A percentile compares a stretch with the other conserved stretches of the same genome.
These are phyloP conservation scores for Colletotrichum plurivorum DNA, from an alignment of 2,329 filamentous ascomycete species.

Conservation along the genomic window DNA sequence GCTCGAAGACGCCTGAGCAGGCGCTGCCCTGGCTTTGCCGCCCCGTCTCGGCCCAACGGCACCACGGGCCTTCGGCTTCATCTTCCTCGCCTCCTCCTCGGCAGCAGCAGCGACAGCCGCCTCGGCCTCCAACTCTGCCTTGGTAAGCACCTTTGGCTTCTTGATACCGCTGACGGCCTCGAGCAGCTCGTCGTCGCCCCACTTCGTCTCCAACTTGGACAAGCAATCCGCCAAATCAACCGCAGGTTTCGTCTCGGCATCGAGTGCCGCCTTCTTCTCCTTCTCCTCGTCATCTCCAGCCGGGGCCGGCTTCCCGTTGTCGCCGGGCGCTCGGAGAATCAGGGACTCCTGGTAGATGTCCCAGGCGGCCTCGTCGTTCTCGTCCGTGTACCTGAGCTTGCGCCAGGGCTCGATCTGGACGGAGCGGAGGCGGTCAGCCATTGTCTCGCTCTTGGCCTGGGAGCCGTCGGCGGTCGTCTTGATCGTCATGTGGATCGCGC, in stretches of 20 bases:
- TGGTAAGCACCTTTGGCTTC: conserved; percentile 47
- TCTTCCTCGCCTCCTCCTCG: conserved; percentile 47
- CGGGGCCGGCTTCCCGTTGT: not conserved
- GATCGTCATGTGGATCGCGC: conserved; percentile 88
- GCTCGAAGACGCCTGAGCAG: conserved; percentile 42
- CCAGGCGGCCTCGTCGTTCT: conserved; percentile 83
- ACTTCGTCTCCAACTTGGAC: conserved; percentile 55
- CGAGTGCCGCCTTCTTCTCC: conserved; percentile 42
- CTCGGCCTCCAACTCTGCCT: conserved; percentile 46
- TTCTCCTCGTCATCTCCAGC: conserved; percentile 41
- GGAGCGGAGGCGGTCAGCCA: conserved; percentile 79
- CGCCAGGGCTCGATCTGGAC: conserved; percentile 90
- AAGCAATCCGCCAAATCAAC: conserved; percentile 54
- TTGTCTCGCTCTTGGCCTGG: conserved; percentile 76
- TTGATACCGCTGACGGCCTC: conserved; percentile 62
- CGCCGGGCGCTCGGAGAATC: conserved; percentile 60
- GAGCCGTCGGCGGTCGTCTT: conserved; percentile 82
- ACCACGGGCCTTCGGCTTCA: conserved; percentile 41
- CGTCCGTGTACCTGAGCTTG: conserved; percentile 83
- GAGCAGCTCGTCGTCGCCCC: conserved; percentile 61
- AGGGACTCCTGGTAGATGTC: conserved; percentile 81
- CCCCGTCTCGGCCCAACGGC: conserved; percentile 46
- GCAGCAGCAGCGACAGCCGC: conserved; percentile 42
- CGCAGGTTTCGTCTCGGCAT: conserved; percentile 25
- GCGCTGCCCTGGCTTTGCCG: conserved; percentile 45